Percentiles rank a stretch among this genome's conserved stretches.
Conservation (phyloP, 2,329 filamentous ascomycete genomes). For the Colletotrichum sp. region DNA sequence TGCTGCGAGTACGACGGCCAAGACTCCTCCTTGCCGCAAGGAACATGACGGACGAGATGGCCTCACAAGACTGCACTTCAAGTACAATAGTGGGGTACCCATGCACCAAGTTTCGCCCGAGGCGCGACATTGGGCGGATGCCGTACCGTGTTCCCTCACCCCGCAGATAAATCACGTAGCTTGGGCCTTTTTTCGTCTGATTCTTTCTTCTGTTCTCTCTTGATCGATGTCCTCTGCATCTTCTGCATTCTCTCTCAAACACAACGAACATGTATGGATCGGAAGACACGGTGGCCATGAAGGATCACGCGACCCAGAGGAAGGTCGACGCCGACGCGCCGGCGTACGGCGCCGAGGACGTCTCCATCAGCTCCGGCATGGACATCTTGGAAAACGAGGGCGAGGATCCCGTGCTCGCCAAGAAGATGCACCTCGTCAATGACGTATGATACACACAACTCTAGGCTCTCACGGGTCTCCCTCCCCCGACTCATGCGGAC, state of each 20-base stretch:
- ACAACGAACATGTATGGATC: neutral
- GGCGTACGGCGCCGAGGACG: neutral
- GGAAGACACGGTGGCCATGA: neutral
- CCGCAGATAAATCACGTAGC: neutral
- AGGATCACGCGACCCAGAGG: neutral
- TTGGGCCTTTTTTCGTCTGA: constrained; percentile 2
- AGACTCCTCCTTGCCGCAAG: neutral
- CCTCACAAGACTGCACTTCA: neutral
- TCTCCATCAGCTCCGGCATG: constrained; percentile 25
- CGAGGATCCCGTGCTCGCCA: constrained; percentile 64
- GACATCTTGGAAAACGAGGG: constrained; percentile 63
- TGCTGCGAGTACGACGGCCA: neutral
- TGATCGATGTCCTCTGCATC: neutral
- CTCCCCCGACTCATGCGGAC: neutral
- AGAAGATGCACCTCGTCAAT: constrained; percentile 73
- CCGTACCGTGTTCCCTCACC: neutral
- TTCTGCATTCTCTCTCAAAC: neutral
- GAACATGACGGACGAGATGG: neutral
- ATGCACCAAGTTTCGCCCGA: neutral
- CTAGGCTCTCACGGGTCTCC: neutral
- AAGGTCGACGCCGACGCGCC: neutral
- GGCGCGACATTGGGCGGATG: neutral
- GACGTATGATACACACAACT: constrained; percentile 48
- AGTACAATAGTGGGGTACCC: neutral
- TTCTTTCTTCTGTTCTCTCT: neutral